Evolutionary conservation across 495 filamentous ascomycete species (phyloP).

Genomic region (Clohesyomyces aquaticus): DNA sequence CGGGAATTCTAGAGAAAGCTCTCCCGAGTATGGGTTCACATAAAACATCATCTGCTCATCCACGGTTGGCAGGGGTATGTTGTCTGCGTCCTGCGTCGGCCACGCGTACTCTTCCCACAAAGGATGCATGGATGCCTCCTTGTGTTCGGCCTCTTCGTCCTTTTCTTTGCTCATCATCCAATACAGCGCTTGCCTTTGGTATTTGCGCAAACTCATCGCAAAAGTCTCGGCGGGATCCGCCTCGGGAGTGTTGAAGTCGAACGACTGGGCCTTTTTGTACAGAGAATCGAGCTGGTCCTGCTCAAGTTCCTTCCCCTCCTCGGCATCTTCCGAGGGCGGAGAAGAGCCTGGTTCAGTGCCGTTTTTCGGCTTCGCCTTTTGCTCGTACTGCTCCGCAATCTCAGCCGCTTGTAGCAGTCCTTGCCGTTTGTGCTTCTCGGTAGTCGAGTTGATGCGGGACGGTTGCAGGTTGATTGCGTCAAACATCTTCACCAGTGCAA

Average conservation of each 20-base stretch:
- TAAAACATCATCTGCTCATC: conserved; percentile 75
- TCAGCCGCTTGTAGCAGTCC: conserved; percentile 86
- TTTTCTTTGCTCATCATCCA: conserved; percentile 97
- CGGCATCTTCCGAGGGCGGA: conserved; percentile 66
- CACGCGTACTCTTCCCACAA: conserved; percentile 95
- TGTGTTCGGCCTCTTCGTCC: conserved; percentile 65
- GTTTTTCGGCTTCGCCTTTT: conserved; percentile 52
- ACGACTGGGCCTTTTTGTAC: conserved; percentile 95
- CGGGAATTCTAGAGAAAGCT: conserved; percentile 90
- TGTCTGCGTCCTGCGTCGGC: conserved; percentile 87
- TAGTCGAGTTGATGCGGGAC: conserved; percentile 69
- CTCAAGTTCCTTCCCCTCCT: conserved; percentile 87
- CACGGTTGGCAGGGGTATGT: conserved; percentile 68
- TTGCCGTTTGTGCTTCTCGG: conserved; percentile 76
- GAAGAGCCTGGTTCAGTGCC: conserved; percentile 46
- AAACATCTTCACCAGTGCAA: conserved; percentile 85
- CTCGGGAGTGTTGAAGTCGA: conserved; percentile 90
- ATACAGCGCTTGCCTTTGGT: conserved; percentile 91
- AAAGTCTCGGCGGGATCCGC: conserved; percentile 82
- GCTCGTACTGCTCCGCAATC: conserved; percentile 76
- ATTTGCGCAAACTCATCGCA: conserved; percentile 80
- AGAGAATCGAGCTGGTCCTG: conserved; percentile 92
- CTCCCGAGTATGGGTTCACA: conserved; percentile 94
- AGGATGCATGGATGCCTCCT: conserved; percentile 85
- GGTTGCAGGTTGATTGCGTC: conserved; percentile 85